Percentiles rank a stretch among this genome's conserved stretches.
These are phyloP conservation scores for Boletus huronensis DNA, from an alignment of 768 basidiomycete species.

Conservation along the genomic window DNA sequence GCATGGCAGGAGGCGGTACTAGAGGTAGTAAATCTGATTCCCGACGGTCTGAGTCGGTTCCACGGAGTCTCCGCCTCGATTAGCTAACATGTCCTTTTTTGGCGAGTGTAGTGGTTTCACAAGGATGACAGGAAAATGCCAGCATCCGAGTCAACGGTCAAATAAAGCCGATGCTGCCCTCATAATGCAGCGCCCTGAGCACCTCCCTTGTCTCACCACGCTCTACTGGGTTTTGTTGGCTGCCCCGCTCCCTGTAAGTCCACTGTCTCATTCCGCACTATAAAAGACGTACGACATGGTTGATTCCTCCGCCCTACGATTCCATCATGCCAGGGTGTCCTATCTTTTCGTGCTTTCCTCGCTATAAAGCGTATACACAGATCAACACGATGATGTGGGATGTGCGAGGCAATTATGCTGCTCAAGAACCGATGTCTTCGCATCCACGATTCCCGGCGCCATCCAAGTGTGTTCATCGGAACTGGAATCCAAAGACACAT, in stretches of 20 bases:
- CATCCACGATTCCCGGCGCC: constrained; percentile 12
- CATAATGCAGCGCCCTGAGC: constrained; percentile 19
- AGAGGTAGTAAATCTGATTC: not conserved
- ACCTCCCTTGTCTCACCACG: constrained; percentile 13
- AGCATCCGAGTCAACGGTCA: constrained; percentile 21
- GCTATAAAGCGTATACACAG: constrained; percentile 33
- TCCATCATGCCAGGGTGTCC: constrained; percentile 31
- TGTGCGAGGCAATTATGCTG: constrained; percentile 12
- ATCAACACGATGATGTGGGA: constrained; percentile 33
- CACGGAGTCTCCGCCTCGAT: constrained; percentile 5
- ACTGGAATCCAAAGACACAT: not conserved
- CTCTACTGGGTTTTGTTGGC: constrained; percentile 28
- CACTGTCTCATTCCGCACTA: constrained; percentile 13
- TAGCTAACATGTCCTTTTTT: constrained; percentile 19
- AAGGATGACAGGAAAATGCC: constrained; percentile 2
- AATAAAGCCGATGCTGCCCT: constrained; percentile 27
- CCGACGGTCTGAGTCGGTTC: not conserved
- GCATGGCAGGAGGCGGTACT: not conserved
- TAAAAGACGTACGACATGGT: constrained; percentile 19
- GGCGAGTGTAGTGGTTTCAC: constrained; percentile 11
- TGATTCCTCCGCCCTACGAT: constrained; percentile 4
- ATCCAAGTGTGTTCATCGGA: constrained; percentile 15
- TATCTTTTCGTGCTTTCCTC: constrained; percentile 29
- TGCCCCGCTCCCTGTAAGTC: constrained; percentile 19
- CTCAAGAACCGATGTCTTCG: constrained; percentile 15